These are phyloP conservation scores for Epichloe aotearoae DNA, from an alignment of 2,329 filamentous ascomycete genomes.

Conservation along the genomic window DNA sequence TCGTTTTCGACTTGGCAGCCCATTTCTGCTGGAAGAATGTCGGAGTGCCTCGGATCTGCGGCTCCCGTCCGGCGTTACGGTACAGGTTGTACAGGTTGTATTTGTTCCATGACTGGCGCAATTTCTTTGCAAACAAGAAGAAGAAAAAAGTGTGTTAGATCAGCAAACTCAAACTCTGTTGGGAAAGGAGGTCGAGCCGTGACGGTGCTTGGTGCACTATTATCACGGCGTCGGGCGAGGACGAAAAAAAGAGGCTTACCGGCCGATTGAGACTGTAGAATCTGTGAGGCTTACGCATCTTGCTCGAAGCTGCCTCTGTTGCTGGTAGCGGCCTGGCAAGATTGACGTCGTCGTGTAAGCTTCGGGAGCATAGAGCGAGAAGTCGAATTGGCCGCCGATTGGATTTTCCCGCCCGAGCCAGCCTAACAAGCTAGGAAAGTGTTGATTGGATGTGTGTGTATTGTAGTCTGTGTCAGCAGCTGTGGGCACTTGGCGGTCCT, in stretches of 20 bases:
- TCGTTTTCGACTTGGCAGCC: constrained; percentile 69
- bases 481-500: constrained; percentile 7
- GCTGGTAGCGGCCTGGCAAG: constrained; percentile 1
- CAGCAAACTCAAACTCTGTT: not conserved
- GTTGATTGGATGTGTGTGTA: constrained; percentile 2
- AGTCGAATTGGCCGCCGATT: not conserved
- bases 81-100: constrained; percentile 87
- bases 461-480: constrained; percentile 5
- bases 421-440: not conserved
- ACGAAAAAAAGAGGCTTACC: constrained; percentile 30
- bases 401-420: constrained; percentile 16
- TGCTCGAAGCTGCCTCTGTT: constrained; percentile 19
- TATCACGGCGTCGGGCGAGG: not conserved
- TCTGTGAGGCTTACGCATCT: constrained; percentile 42
- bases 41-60: constrained; percentile 19
- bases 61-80: constrained; percentile 19
- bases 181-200: not conserved
- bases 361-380: constrained; percentile 1
- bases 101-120: constrained; percentile 95
- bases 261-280: constrained; percentile 55
- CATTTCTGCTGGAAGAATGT: constrained; percentile 99
- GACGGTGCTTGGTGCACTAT: not conserved
- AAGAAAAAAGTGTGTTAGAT: not conserved
- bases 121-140: constrained; percentile 46
- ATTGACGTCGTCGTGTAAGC: constrained; percentile 1